Evolutionary conservation across 192 early-diverging fungal species (phyloP).

Genomic region (Entomortierella chlamydospora): DNA sequence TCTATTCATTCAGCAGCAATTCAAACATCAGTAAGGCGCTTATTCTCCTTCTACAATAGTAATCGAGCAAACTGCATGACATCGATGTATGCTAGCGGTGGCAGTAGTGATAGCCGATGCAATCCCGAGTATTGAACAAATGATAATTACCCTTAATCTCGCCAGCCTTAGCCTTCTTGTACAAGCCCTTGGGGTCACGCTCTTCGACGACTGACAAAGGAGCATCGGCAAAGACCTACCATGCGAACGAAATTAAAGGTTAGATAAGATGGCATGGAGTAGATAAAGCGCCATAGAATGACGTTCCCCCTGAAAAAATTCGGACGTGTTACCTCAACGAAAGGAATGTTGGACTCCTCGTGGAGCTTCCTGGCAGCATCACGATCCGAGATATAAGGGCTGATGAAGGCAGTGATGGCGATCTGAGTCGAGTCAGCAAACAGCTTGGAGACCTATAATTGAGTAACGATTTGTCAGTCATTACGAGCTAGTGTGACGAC

Average conservation of each 20-base stretch:
- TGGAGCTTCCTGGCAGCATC: slow-evolving; percentile 85
- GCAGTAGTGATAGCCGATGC: no score
- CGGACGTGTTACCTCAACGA: slow-evolving; percentile 79
- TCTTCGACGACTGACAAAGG: slow-evolving; percentile 88
- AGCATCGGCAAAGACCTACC: slow-evolving; percentile 82
- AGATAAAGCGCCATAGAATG: no score
- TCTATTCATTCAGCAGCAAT: slow-evolving; percentile 60
- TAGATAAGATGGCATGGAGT: no score
- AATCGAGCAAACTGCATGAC: no score
- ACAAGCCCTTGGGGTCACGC: slow-evolving; percentile 95
- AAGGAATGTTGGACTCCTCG: slow-evolving; percentile 79
- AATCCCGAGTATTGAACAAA: no score
- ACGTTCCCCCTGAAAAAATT: no score
- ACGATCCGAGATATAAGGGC: slow-evolving; percentile 87
- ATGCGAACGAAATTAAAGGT: background rate
- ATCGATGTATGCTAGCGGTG: no score
- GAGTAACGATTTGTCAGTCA: background rate
- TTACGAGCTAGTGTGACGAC: no score
- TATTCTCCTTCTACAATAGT: no score
- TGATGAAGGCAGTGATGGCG: slow-evolving; percentile 92
- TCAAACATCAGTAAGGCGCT: no score
- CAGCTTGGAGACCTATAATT: slow-evolving; percentile 78
- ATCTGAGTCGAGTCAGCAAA: slow-evolving; percentile 90
- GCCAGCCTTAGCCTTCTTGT: slow-evolving; percentile 94
- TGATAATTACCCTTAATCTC: slow-evolving; percentile 79